A percentile compares a stretch with the other conserved stretches of the same genome.
phyloP scores from a whole-genome alignment of 2,329 filamentous ascomycete species.

The Pseudogymnoascus sp. region DNA sequence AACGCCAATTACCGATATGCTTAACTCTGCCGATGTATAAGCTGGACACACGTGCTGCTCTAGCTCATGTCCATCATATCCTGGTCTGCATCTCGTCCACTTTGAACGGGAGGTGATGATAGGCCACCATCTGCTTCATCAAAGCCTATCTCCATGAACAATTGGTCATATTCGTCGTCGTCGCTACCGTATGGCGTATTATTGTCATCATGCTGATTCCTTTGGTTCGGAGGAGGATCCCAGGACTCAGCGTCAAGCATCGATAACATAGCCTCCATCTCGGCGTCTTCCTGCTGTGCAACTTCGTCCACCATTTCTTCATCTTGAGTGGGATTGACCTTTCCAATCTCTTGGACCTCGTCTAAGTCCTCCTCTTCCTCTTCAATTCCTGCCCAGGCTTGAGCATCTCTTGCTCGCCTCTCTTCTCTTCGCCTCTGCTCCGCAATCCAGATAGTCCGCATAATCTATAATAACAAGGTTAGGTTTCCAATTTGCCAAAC shows the following conservation, averaged over 20 bases:
- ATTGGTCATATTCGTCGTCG: slow-evolving; percentile 53
- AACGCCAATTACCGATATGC: slow-evolving; percentile 23
- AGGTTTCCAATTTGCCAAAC: not conserved
- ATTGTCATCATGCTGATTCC: slow-evolving; percentile 6
- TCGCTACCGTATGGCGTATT: slow-evolving; percentile 33
- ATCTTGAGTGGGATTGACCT: slow-evolving; percentile 16
- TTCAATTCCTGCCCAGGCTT: slow-evolving; percentile 18
- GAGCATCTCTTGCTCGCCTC: slow-evolving; percentile 24
- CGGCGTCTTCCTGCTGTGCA: slow-evolving; percentile 45
- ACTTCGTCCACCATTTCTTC: slow-evolving; percentile 44
- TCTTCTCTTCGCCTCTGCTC: slow-evolving; percentile 31
- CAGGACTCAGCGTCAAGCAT: slow-evolving; percentile 30
- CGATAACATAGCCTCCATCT: slow-evolving; percentile 50
- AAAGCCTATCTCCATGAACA: slow-evolving; percentile 60
- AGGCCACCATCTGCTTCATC: slow-evolving; percentile 28
- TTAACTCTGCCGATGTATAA: not conserved
- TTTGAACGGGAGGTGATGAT: slow-evolving; percentile 19
- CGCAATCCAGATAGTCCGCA: slow-evolving; percentile 33
- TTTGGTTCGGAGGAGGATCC: slow-evolving; percentile 1
- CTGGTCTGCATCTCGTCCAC: slow-evolving; percentile 22
- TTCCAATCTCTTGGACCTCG: slow-evolving; percentile 10
- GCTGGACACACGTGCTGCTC: slow-evolving; percentile 11
- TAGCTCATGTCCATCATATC: slow-evolving; percentile 27
- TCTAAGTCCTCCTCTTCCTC: slow-evolving; percentile 22
- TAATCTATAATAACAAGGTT: slow-evolving; percentile 23